Evolutionary conservation across 192 early-diverging fungal species (phyloP), one percentile per base, ranked within the genome.

Genomic region (Coemansia sp.): DNA sequence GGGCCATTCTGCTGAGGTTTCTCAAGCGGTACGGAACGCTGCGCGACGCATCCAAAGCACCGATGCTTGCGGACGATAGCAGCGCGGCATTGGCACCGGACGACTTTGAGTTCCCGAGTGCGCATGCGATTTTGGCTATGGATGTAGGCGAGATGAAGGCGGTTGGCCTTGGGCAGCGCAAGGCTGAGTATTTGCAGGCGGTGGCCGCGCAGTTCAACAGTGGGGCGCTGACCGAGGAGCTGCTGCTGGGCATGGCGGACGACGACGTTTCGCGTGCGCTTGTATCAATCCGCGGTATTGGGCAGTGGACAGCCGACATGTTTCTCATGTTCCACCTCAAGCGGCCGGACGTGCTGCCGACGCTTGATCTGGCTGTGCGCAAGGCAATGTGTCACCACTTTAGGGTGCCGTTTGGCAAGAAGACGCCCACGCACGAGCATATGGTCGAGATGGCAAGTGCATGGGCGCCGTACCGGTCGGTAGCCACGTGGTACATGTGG

Each of bases 401-500:
- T 71, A 73, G 67, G 16, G 62, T 84, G 27, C 73, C 67, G 2
- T 77, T 77, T 25, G 58, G 69, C 29, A 80, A 79, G 33, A 83
- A 75, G 18, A 81, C 74, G 33, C 63, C 67, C 11, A 73, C 77
- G 1, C 68, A 76, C 32, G 73, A 80, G 12, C 75, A 88, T n/a
- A 75, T 90, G 85, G 57, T 64, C 12, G 61, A 67, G 31, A 60
- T 86, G 29, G 82, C 82, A 3, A 55, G 81, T 44, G 60, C 65
- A 11, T 90, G 88, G 88, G 76, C 73, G 54, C 88, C 88, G 0
- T 90, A 85, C 56, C 69, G 86, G 45, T 85, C 80, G 2, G 62
- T 88, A 1, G 88, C 79, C 0, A 72, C 79, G 3, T 88, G 83
- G 79, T 87, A 85, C 55, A 89, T 89, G 85, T 89, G 88, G 88